A percentile compares a stretch with the other conserved stretches of the same genome.
phyloP scores from a whole-genome alignment of 805 yeast genomes.

The Cyberlindnera suaveolens region DNA sequence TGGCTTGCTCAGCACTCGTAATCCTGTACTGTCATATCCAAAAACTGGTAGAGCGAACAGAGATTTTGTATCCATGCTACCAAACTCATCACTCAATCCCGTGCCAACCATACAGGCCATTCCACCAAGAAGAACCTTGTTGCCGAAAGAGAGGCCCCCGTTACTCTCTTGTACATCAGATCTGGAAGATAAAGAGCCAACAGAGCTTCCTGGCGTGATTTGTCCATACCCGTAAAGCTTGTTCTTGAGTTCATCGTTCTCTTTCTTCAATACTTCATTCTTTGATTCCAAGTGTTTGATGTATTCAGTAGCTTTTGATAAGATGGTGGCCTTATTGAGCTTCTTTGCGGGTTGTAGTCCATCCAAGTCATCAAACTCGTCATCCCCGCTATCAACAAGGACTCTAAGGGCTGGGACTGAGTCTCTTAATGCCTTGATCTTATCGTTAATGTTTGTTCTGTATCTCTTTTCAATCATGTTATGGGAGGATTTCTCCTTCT shows the following conservation, averaged over 20 bases:
- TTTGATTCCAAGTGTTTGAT: conserved; percentile 66
- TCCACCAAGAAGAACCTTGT: conserved; percentile 55
- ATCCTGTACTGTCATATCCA: conserved; percentile 26
- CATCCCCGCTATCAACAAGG: conserved; percentile 36
- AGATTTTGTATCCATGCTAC: conserved; percentile 36
- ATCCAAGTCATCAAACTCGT: conserved; percentile 61
- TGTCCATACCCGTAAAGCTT: conserved; percentile 18
- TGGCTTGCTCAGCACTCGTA: conserved; percentile 22
- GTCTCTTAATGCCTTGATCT: conserved; percentile 56
- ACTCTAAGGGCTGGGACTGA: conserved; percentile 59
- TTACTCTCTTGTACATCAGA: conserved; percentile 2
- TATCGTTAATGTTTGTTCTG: conserved; percentile 64
- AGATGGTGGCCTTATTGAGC: conserved; percentile 69
- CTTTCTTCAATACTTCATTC: conserved; percentile 41
- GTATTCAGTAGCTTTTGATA: conserved; percentile 72
- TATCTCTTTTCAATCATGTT: conserved; percentile 69
- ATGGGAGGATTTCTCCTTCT: conserved; percentile 56
- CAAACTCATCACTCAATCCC: conserved; percentile 47
- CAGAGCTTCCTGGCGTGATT: conserved; percentile 18
- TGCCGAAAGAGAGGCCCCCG: conserved; percentile 24
- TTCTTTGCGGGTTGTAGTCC: conserved; percentile 74
- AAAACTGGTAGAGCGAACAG: conserved; percentile 42
- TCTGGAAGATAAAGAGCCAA: conserved; percentile 10
- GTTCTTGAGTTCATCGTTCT: conserved; percentile 37
- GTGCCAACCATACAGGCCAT: conserved; percentile 61